phyloP scores from a whole-genome alignment of 805 yeast genomes.

The Lachancea waltii region DNA sequence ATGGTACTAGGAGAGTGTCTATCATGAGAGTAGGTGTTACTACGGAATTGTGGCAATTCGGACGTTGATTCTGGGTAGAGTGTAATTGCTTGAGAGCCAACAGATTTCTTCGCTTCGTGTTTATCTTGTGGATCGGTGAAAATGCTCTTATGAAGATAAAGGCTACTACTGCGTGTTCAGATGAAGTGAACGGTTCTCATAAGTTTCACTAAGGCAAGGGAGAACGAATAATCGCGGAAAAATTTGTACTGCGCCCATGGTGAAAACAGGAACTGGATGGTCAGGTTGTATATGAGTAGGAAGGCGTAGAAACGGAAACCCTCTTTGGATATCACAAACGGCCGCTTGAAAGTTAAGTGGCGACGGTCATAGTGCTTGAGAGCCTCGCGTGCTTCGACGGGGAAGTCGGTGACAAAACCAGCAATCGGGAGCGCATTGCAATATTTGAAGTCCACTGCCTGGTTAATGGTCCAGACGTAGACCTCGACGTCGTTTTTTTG shows the following conservation, averaged over 20 bases:
- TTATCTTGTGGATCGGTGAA: too few species aligned
- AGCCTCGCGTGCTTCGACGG: conserved; percentile 17
- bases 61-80: too few species aligned
- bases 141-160: too few species aligned
- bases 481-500: conserved; percentile 32
- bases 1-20: too few species aligned
- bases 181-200: conserved; percentile 17
- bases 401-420: conserved; percentile 31
- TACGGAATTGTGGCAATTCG: too few species aligned
- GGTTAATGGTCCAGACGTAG: conserved; percentile 51
- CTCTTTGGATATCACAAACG: conserved; percentile 8
- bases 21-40: too few species aligned
- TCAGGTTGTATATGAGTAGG: conserved; percentile 15
- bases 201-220: conserved; percentile 16
- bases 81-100: too few species aligned
- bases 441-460: conserved; percentile 26
- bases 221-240: conserved; percentile 19
- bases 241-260: conserved; percentile 24
- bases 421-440: conserved; percentile 25
- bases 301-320: conserved; percentile 24
- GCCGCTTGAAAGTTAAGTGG: conserved; percentile 4
- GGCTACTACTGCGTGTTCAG: conserved; percentile 2
- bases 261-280: conserved; percentile 17
- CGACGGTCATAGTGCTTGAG: conserved; percentile 7
- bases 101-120: too few species aligned